Conservation (phyloP, 495 filamentous ascomycete species). For the Lophiotrema nucula region DNA sequence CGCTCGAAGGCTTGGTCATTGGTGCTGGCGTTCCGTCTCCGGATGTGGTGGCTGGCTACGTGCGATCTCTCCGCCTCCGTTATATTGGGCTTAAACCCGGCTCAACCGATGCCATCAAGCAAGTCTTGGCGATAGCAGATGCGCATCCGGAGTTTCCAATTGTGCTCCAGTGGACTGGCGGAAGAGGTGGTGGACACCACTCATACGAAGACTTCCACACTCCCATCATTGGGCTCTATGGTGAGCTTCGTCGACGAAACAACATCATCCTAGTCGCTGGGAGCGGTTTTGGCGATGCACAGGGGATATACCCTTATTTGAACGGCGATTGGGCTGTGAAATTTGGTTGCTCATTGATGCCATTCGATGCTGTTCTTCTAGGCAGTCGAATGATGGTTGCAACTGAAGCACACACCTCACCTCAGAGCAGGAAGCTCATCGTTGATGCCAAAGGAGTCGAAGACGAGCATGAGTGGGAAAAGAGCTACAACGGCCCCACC, state of each 20-base stretch:
- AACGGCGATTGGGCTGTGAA: slow-evolving; percentile 46
- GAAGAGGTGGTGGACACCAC: slow-evolving; percentile 52
- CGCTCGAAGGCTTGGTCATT: not conserved
- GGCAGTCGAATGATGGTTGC: slow-evolving; percentile 53
- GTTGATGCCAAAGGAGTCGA: not conserved
- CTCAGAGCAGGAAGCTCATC: slow-evolving; percentile 20
- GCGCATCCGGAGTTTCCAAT: slow-evolving; percentile 48
- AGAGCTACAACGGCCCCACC: not conserved
- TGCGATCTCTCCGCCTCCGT: not conserved
- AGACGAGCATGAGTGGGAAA: not conserved
- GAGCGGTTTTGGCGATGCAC: slow-evolving; percentile 49
- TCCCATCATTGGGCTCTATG: slow-evolving; percentile 48
- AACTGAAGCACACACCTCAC: slow-evolving; percentile 43
- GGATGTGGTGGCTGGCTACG: not conserved
- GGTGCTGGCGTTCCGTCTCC: not conserved
- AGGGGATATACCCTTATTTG: slow-evolving; percentile 50
- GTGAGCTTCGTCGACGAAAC: slow-evolving; percentile 44
- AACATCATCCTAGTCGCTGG: slow-evolving; percentile 52
- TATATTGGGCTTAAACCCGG: not conserved
- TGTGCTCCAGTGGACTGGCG: slow-evolving; percentile 53
- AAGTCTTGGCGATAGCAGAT: slow-evolving; percentile 44
- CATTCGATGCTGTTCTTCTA: slow-evolving; percentile 50
- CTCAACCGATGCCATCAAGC: not conserved
- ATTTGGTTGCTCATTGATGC: slow-evolving; percentile 47
- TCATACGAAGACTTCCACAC: slow-evolving; percentile 54